phyloP scores from a whole-genome alignment of 2,329 filamentous ascomycete genomes.

The Pseudogymnoascus sp. region DNA sequence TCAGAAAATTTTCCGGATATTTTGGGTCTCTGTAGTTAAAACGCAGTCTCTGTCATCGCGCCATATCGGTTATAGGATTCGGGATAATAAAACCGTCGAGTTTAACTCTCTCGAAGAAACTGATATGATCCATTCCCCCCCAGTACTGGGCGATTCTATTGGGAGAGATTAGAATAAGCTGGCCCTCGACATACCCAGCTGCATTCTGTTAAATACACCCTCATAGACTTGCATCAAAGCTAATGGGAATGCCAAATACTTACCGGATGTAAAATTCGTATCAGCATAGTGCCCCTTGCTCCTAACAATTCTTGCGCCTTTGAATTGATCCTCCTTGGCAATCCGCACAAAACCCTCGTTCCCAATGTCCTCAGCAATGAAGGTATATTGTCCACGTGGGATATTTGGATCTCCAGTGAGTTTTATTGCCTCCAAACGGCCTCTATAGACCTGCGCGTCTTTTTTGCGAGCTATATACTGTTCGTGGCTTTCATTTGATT shows the following conservation, averaged over 20 bases:
- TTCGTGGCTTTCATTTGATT: conserved; percentile 37
- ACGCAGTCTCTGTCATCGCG: too few relatives aligned
- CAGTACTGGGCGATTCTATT: conserved; percentile 76
- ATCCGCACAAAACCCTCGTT: conserved; percentile 54
- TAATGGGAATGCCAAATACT: conserved; percentile 29
- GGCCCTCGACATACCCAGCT: conserved; percentile 69
- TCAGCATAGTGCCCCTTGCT: conserved; percentile 72
- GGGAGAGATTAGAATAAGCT: conserved; percentile 72
- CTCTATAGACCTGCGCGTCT: conserved; percentile 48
- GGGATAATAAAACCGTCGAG: conserved; percentile 42
- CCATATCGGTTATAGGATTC: neutral
- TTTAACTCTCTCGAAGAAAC: conserved; percentile 52
- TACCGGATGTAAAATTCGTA: conserved; percentile 64
- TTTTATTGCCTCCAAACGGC: conserved; percentile 75
- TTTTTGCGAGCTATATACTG: conserved; percentile 40
- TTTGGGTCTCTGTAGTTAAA: too few relatives aligned
- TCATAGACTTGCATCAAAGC: neutral
- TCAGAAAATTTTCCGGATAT: too few relatives aligned
- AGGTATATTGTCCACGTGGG: conserved; percentile 76
- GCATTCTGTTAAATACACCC: conserved; percentile 1
- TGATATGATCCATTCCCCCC: conserved; percentile 55
- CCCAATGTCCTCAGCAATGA: conserved; percentile 71
- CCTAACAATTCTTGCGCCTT: conserved; percentile 64
- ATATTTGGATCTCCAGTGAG: conserved; percentile 88
- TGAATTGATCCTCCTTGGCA: conserved; percentile 60